Conservation (phyloP, 345 rosid species). For the Lumnitzera racemosa region DNA sequence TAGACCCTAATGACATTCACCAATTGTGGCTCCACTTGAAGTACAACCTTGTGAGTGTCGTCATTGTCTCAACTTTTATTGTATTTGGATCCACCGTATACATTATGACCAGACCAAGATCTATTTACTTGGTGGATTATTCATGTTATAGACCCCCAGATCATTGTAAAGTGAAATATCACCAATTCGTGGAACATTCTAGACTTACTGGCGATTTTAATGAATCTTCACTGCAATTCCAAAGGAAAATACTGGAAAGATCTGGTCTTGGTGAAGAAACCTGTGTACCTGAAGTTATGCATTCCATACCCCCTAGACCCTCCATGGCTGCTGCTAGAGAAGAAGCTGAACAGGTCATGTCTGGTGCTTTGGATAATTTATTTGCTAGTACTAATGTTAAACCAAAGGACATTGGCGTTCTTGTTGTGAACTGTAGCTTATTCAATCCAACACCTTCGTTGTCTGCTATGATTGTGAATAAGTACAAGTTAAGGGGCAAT, state of each 20-base stretch:
- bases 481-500: slow-evolving; percentile 76
- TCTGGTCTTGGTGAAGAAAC: slow-evolving; percentile 96
- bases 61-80: slow-evolving; percentile 51
- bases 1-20: slow-evolving; percentile 51
- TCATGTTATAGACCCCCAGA: slow-evolving; percentile 72
- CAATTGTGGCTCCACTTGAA: slow-evolving; percentile 83
- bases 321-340: slow-evolving; percentile 83
- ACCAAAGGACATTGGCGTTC: slow-evolving; percentile 77
- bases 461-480: slow-evolving; percentile 85
- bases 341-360: slow-evolving; percentile 94
- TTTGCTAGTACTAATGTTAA: slow-evolving; percentile 61
- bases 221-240: slow-evolving; percentile 77
- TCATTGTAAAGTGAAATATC: slow-evolving; percentile 38
- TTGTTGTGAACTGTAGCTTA: slow-evolving; percentile 85
- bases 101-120: slow-evolving; percentile 77
- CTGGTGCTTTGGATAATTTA: slow-evolving; percentile 64
- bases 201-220: slow-evolving; percentile 54
- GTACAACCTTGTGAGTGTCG: slow-evolving; percentile 64
- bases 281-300: slow-evolving; percentile 74
- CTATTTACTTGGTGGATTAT: slow-evolving; percentile 68
- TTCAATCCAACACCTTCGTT: slow-evolving; percentile 91
- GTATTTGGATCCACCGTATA: slow-evolving; percentile 66
- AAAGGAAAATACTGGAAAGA: slow-evolving; percentile 68
- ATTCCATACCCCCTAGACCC: slow-evolving; percentile 63
- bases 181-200: slow-evolving; percentile 77